Percentiles rank a stretch among this genome's conserved stretches.
These are phyloP conservation scores for Petunia axillaris DNA, from an alignment of 257 asterid species.

Conservation along the genomic window DNA sequence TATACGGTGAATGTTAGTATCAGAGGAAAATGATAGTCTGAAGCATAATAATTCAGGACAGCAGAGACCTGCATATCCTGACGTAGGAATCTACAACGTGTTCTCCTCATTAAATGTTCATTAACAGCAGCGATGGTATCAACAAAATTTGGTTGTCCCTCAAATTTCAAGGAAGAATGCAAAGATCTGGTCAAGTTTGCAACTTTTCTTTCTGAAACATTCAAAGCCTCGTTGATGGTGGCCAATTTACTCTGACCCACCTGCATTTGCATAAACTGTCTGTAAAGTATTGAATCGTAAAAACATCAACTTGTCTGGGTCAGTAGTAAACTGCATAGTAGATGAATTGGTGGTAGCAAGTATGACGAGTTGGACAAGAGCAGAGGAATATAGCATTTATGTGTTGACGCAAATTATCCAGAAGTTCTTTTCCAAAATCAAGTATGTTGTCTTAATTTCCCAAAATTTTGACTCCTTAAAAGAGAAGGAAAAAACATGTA, in stretches of 20 bases:
- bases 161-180: slow-evolving; percentile 56
- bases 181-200: slow-evolving; percentile 51
- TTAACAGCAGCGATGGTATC: slow-evolving; percentile 55
- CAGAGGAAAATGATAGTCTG: slow-evolving; percentile 21
- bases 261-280: slow-evolving; percentile 40
- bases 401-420: neutral
- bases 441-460: slow-evolving; percentile 19
- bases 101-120: slow-evolving; percentile 56
- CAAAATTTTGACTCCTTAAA: neutral
- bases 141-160: slow-evolving; percentile 52
- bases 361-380: neutral
- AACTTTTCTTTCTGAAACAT: slow-evolving; percentile 55
- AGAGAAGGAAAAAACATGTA: slow-evolving; percentile 13
- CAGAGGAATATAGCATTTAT: slow-evolving; percentile 11
- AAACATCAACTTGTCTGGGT: slow-evolving; percentile 27
- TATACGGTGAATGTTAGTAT: slow-evolving; percentile 35
- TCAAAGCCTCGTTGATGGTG: slow-evolving; percentile 58
- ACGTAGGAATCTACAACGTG: slow-evolving; percentile 53
- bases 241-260: slow-evolving; percentile 48
- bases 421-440: neutral
- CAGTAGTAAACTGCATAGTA: neutral
- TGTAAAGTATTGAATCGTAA: slow-evolving; percentile 28
- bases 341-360: slow-evolving; percentile 1
- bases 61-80: slow-evolving; percentile 66
- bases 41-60: slow-evolving; percentile 24